These are phyloP conservation scores for Monilinia fructicola DNA, from an alignment of 2,329 filamentous ascomycete genomes.

Conservation along the genomic window DNA sequence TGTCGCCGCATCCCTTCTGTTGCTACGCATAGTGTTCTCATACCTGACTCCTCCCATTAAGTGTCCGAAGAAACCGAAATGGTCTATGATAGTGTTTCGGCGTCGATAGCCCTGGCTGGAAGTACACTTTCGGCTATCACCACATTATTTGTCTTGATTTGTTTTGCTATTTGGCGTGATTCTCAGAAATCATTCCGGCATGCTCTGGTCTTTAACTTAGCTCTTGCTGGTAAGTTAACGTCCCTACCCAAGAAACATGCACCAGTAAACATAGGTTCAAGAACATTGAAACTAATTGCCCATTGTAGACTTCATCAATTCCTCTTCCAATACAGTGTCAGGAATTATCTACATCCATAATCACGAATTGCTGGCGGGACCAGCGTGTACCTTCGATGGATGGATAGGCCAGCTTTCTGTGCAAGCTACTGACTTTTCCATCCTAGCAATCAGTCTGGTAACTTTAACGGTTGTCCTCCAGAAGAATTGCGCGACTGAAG, in stretches of 20 bases:
- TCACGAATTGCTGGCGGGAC: neutral
- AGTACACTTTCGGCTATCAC: neutral
- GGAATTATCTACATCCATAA: neutral
- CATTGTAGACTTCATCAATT: neutral
- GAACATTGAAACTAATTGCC: neutral
- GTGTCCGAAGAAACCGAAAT: neutral
- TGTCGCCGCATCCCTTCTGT: too few species aligned
- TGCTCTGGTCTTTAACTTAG: neutral
- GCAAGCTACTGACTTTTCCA: neutral
- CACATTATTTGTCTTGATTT: neutral
- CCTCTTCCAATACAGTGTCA: neutral
- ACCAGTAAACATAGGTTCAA: neutral
- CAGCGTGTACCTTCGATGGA: neutral
- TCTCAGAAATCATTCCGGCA: neutral
- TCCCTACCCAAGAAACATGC: neutral
- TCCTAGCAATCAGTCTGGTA: neutral
- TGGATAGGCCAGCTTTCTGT: neutral
- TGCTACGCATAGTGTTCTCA: too few species aligned
- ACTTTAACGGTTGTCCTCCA: neutral
- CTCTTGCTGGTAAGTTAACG: neutral
- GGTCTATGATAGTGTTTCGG: neutral
- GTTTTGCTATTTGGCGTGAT: neutral
- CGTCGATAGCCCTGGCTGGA: neutral
- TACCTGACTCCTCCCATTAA: too few species aligned
- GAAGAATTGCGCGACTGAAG: neutral